Evolutionary conservation across 805 yeast genomes (phyloP).

Genomic region (Schizosaccharomyces osmophilus): DNA sequence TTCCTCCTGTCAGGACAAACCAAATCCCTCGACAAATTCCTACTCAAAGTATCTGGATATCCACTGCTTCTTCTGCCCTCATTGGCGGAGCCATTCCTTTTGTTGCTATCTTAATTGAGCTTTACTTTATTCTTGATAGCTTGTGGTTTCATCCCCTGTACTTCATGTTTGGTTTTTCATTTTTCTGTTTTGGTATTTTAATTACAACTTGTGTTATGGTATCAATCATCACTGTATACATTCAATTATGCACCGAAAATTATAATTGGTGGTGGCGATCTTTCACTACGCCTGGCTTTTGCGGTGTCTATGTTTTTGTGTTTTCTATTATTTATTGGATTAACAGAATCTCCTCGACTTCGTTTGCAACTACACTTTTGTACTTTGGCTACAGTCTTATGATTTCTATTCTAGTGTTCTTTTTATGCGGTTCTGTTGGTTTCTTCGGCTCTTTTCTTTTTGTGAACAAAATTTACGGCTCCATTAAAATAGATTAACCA

Average conservation of each 20-base stretch:
- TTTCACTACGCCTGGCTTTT: conserved; percentile 65
- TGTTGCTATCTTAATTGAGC: conserved; percentile 81
- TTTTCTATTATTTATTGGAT: conserved; percentile 40
- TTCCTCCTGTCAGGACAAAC: conserved; percentile 69
- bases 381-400: conserved; percentile 64
- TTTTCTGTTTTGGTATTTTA: conserved; percentile 69
- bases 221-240: conserved; percentile 57
- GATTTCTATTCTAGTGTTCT: conserved; percentile 43
- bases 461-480: conserved; percentile 53
- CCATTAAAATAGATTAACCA: conserved; percentile 60
- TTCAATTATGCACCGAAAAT: conserved; percentile 69
- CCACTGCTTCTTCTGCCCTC: conserved; percentile 37
- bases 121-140: conserved; percentile 75
- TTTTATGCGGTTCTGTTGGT: conserved; percentile 75
- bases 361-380: conserved; percentile 42
- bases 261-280: conserved; percentile 97
- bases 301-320: conserved; percentile 58
- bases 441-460: conserved; percentile 50
- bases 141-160: conserved; percentile 82
- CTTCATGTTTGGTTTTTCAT: conserved; percentile 93
- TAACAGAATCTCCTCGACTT: conserved; percentile 37
- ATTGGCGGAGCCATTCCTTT: conserved; percentile 83
- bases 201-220: conserved; percentile 57
- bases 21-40: conserved; percentile 96
- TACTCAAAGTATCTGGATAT: conserved; percentile 61